Percentiles rank a stretch among this genome's conserved stretches.
phyloP scores from a whole-genome alignment of 441 rosid species.

The Populus hybrid region DNA sequence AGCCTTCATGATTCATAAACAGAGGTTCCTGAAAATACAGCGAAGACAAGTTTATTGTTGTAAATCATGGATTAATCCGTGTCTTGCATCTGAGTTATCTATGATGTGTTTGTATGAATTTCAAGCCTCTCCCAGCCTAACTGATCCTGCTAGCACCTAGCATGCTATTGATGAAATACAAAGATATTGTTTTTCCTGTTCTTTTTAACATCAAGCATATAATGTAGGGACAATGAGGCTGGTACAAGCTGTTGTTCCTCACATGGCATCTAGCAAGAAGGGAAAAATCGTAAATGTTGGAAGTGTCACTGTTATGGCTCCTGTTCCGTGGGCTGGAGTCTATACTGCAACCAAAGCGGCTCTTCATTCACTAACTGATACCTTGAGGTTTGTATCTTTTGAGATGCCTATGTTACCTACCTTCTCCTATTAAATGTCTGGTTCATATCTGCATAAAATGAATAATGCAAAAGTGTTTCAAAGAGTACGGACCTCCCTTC shows the following conservation, averaged over 20 bases:
- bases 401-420: not conserved
- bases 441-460: not conserved
- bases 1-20: not conserved
- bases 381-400: conserved; percentile 50
- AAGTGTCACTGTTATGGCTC: conserved; percentile 56
- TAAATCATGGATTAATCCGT: not conserved
- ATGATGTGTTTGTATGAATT: not conserved
- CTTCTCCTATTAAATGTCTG: not conserved
- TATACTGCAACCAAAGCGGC: conserved; percentile 84
- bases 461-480: not conserved
- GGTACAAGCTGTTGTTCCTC: conserved; percentile 81
- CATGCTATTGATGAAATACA: not conserved
- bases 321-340: conserved; percentile 78
- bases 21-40: not conserved
- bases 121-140: not conserved
- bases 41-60: not conserved
- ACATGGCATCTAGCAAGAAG: conserved; percentile 69
- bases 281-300: conserved; percentile 77
- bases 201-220: not conserved
- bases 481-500: not conserved
- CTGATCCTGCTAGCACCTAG: not conserved
- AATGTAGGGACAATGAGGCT: conserved; percentile 53
- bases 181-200: not conserved
- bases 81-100: not conserved
- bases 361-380: conserved; percentile 69